A percentile compares a stretch with the other conserved stretches of the same genome.
These are phyloP conservation scores for Pyrus bretschneideri DNA, from an alignment of 306 rosid species.

Conservation along the genomic window DNA sequence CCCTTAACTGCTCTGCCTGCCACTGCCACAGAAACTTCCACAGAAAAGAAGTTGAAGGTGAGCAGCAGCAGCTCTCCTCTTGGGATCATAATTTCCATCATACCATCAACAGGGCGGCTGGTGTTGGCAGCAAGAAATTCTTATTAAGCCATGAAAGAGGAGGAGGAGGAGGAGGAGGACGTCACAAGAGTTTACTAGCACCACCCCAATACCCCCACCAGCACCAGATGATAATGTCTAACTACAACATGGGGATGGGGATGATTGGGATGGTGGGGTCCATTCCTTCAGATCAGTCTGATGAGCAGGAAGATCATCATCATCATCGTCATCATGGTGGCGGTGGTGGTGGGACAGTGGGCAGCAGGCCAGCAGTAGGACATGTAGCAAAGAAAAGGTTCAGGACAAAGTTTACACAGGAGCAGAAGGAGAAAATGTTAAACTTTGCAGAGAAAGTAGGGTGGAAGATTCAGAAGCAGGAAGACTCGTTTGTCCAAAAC, in stretches of 20 bases:
- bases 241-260: constrained; percentile 39
- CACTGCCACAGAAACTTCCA: constrained; percentile 90
- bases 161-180: neutral
- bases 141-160: constrained; percentile 21
- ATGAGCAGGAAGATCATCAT: constrained; percentile 18
- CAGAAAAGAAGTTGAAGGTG: constrained; percentile 59
- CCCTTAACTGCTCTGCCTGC: constrained; percentile 82
- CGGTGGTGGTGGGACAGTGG: neutral
- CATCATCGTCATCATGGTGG: neutral
- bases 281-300: constrained; percentile 49
- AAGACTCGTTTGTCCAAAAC: constrained; percentile 22
- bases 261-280: constrained; percentile 20
- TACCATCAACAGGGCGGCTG: constrained; percentile 11
- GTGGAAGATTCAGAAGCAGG: constrained; percentile 33
- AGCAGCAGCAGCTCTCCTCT: neutral
- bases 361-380: constrained; percentile 3
- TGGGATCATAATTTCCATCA: neutral
- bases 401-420: constrained; percentile 29
- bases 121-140: constrained; percentile 32
- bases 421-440: constrained; percentile 29
- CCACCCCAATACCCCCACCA: constrained; percentile 23
- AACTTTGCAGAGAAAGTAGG: constrained; percentile 28
- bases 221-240: constrained; percentile 60
- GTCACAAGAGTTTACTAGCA: neutral
- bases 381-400: constrained; percentile 19